Evolutionary conservation across 1,284 basidiomycete species (phyloP), one percentile per base, ranked within the genome.

Genomic region (Ceratobasidium sp.): DNA sequence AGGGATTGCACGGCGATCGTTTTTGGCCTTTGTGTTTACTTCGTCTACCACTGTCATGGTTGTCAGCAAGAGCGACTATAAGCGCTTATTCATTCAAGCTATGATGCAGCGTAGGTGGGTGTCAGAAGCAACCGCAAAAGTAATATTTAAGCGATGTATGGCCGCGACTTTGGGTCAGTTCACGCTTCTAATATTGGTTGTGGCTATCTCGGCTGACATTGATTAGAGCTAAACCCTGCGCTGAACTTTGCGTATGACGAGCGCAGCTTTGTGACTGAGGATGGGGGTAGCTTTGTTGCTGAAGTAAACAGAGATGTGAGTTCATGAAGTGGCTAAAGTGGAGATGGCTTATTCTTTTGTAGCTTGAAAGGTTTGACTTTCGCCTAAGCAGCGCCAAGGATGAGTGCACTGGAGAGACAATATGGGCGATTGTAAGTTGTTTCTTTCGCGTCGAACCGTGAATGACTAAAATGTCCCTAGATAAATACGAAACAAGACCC

Each of bases 401-500:
- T 81, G 93, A 96, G 83, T 84, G 86, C 40, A 89, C 88, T 10
- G 93, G 93, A 15, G 86, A 85, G 75, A 89, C 90, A 78, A 88
- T 91, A 85, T 94, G 90, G 81, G 90, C 89, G 2, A 83, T 95
- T 80, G 94, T 94, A 77, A 42, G 82, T 56, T 15, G 18, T n/a
- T 42, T 51, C 28, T 49, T 46, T 51, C 39, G 1, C n/a, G 5
- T 56, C 7, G 9, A 28, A 3, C 18, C 3, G 18, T 51, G 6
- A 6, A 12, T 23, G 10, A 23, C n/a, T 23, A 69, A 55, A 5
- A 26, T 26, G 20, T 71, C 13, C 33, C 26, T 77, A 96, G 94
- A 90, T 94, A 42, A 96, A 96, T 83, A 86, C 89, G 13, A 93
- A 91, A 81, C 91, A 90, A 28, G 94, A 96, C 81, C 91, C 92